These are phyloP conservation scores for Penicillium sp. DNA, from an alignment of 2,329 filamentous ascomycete species.

Conservation along the genomic window DNA sequence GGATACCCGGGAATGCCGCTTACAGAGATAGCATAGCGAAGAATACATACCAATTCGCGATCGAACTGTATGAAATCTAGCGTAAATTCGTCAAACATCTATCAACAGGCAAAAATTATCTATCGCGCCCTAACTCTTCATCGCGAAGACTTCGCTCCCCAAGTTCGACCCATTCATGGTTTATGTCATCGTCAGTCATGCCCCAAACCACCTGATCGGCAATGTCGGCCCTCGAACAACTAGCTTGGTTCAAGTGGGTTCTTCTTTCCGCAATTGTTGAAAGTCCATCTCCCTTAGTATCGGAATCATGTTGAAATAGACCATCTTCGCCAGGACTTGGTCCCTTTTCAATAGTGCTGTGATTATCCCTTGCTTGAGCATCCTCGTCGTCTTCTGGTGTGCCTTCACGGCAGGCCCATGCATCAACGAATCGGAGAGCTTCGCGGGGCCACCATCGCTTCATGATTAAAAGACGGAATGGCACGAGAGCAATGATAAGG, in stretches of 20 bases:
- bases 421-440: constrained; percentile 58
- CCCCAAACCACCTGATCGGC: constrained; percentile 8
- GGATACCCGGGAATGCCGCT: constrained; percentile 13
- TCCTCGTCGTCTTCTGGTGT: constrained; percentile 57
- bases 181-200: constrained; percentile 5
- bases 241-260: not conserved
- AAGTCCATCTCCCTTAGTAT: not conserved
- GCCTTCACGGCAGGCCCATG: constrained; percentile 56
- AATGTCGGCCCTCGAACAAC: constrained; percentile 5
- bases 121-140: constrained; percentile 26
- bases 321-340: not conserved
- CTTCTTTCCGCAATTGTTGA: not conserved
- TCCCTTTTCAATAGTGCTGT: constrained; percentile 1
- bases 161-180: constrained; percentile 31
- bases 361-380: constrained; percentile 11
- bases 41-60: not conserved
- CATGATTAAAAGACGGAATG: constrained; percentile 64
- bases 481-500: constrained; percentile 67
- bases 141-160: constrained; percentile 18
- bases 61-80: not conserved
- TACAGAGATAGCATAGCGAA: not conserved
- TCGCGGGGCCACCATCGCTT: constrained; percentile 63
- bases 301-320: constrained; percentile 6
- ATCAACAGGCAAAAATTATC: not conserved
- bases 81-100: not conserved